Percentiles rank a stretch among this genome's conserved stretches.
Conservation (phyloP, 139 green algal genomes). For the Nannochloris sp. region DNA sequence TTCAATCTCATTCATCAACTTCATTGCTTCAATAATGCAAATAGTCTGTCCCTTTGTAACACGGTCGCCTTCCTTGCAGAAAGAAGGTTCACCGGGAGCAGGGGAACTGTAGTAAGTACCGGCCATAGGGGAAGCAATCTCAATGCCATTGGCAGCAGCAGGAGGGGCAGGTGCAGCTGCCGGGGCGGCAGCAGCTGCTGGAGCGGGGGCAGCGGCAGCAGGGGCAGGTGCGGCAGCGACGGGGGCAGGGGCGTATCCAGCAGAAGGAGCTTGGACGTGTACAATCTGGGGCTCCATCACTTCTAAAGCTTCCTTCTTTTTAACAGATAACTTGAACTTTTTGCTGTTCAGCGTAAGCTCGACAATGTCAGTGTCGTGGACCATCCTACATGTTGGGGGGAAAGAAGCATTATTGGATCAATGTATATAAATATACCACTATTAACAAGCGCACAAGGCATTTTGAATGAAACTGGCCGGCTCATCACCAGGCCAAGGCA, state of each 20-base stretch:
- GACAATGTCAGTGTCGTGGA: conserved; percentile 92
- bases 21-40: conserved; percentile 97
- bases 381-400: conserved; percentile 56
- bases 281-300: conserved; percentile 35
- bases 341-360: conserved; percentile 93
- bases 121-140: conserved; percentile 62
- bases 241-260: conserved; percentile 3
- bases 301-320: conserved; percentile 79
- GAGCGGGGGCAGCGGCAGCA: conserved; percentile 31
- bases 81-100: conserved; percentile 84
- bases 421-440: too few relatives aligned
- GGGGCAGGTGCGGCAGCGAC: conserved; percentile 14
- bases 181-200: conserved; percentile 45
- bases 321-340: conserved; percentile 77
- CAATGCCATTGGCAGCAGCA: conserved; percentile 27
- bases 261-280: conserved; percentile 5
- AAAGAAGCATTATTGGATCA: too few relatives aligned
- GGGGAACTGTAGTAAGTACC: conserved; percentile 71
- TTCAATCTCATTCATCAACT: conserved; percentile 99
- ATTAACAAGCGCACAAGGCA: too few relatives aligned
- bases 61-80: conserved; percentile 85
- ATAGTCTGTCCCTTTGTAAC: conserved; percentile 91
- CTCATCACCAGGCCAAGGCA: background rate
- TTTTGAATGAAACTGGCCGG: too few relatives aligned
- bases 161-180: conserved; percentile 37